These are phyloP conservation scores for Lyophyllum atratum DNA, from an alignment of 768 basidiomycete genomes.

Conservation along the genomic window DNA sequence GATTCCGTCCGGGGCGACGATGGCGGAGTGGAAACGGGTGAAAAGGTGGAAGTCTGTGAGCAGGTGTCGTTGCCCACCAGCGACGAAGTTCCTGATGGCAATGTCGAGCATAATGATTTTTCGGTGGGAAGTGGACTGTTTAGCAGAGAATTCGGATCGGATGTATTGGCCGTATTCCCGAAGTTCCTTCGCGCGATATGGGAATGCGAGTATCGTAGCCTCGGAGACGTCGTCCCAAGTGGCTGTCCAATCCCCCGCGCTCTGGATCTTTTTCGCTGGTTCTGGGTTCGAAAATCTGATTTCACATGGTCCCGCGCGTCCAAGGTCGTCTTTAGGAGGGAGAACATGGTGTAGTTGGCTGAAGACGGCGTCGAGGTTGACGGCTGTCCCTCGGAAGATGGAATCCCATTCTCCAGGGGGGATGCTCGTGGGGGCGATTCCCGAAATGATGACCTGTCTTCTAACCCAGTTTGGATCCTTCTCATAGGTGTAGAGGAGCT, in stretches of 20 bases:
- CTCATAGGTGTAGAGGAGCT: background rate
- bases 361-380: background rate
- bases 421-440: background rate
- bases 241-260: background rate
- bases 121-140: background rate
- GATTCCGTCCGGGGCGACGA: slow-evolving; percentile 8
- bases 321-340: slow-evolving; percentile 12
- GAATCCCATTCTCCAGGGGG: background rate
- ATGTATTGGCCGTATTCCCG: slow-evolving; percentile 14
- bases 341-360: slow-evolving; percentile 7
- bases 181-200: background rate
- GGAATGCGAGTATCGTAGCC: background rate
- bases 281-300: slow-evolving; percentile 8
- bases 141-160: slow-evolving; percentile 13
- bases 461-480: background rate
- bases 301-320: slow-evolving; percentile 11
- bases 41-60: slow-evolving; percentile 12
- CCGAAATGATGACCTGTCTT: background rate
- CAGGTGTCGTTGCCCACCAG: slow-evolving; percentile 13
- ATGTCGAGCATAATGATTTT: slow-evolving; percentile 16
- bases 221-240: background rate
- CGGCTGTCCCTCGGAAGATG: background rate
- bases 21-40: slow-evolving; percentile 1
- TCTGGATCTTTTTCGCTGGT: background rate
- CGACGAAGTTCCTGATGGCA: slow-evolving; percentile 12